These are phyloP conservation scores for Tulasnella sp. DNA, from an alignment of 768 basidiomycete species.

Conservation along the genomic window DNA sequence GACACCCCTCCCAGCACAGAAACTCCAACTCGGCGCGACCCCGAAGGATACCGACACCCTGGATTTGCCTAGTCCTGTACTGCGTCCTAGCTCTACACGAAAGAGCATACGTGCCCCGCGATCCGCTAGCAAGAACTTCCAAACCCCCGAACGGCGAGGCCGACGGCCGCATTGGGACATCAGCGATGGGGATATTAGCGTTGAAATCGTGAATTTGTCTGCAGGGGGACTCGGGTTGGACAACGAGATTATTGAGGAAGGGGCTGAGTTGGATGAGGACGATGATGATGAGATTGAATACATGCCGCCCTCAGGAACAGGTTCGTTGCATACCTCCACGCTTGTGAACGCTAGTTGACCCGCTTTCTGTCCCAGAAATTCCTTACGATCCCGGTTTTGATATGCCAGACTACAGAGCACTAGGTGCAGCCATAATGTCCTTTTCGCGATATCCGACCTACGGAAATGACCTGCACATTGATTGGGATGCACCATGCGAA, in stretches of 20 bases:
- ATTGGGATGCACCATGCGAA: neutral
- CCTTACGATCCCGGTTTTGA: conserved; percentile 39
- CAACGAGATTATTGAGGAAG: conserved; percentile 21
- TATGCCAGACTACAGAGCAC: conserved; percentile 36
- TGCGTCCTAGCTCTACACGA: conserved; percentile 48
- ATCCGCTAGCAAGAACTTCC: conserved; percentile 38
- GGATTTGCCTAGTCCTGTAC: neutral
- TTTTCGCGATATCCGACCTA: conserved; percentile 1
- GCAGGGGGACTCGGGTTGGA: conserved; percentile 22
- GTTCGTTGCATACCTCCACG: conserved; percentile 26
- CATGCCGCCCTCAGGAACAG: conserved; percentile 41
- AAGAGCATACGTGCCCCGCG: conserved; percentile 48
- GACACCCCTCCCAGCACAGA: conserved; percentile 3
- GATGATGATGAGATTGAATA: conserved; percentile 42
- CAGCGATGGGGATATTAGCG: conserved; percentile 37
- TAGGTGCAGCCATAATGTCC: conserved; percentile 30
- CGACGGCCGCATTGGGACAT: conserved; percentile 56
- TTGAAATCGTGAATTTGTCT: conserved; percentile 24
- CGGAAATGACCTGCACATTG: neutral
- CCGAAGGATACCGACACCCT: neutral
- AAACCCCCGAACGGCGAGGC: conserved; percentile 55
- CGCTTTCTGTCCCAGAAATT: conserved; percentile 25
- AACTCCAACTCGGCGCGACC: neutral
- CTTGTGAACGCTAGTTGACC: neutral
- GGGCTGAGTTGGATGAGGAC: too few relatives aligned